Conservation (phyloP, 1,284 basidiomycete genomes). For the Puccinia hordei region DNA sequence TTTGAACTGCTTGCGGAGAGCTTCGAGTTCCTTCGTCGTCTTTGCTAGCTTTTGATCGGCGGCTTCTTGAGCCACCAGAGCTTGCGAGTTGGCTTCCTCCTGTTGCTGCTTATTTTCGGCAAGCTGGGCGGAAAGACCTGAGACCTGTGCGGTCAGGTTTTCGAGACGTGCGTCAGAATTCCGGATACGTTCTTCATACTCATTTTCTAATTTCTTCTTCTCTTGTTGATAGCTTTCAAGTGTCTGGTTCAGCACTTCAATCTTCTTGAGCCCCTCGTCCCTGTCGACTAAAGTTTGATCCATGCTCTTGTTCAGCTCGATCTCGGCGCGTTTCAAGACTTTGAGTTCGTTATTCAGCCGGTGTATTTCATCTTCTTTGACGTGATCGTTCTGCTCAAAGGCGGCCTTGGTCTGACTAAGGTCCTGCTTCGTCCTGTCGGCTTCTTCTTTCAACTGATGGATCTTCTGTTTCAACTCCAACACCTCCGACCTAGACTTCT, state of each 20-base stretch:
- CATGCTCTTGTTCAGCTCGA: slow-evolving; percentile 11
- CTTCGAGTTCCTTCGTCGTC: slow-evolving; percentile 28
- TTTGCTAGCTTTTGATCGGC: slow-evolving; percentile 8
- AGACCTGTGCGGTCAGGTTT: slow-evolving; percentile 16
- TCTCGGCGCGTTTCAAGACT: slow-evolving; percentile 6
- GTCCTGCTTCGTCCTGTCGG: slow-evolving; percentile 38
- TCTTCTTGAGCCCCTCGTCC: slow-evolving; percentile 24
- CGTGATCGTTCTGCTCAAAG: slow-evolving; percentile 49
- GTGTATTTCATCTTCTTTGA: slow-evolving; percentile 50
- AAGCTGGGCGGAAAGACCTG: slow-evolving; percentile 31
- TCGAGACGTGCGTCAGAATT: slow-evolving; percentile 7
- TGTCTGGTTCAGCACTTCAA: slow-evolving; percentile 25
- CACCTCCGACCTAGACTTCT: slow-evolving; percentile 43
- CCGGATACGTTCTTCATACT: slow-evolving; percentile 29
- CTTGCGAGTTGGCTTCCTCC: slow-evolving; percentile 2
- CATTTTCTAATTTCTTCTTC: slow-evolving; percentile 22
- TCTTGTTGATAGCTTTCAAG: slow-evolving; percentile 25
- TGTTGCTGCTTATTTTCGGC: slow-evolving; percentile 24
- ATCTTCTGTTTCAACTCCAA: slow-evolving; percentile 51
- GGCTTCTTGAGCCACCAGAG: slow-evolving; percentile 13
- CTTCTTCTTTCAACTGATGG: slow-evolving; percentile 40
- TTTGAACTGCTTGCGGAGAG: slow-evolving; percentile 9
- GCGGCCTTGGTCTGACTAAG: slow-evolving; percentile 46
- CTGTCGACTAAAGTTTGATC: slow-evolving; percentile 17
- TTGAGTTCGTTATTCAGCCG: slow-evolving; percentile 45